Conservation (phyloP, 805 yeast genomes). For the Lipomyces yamanashiensis region DNA sequence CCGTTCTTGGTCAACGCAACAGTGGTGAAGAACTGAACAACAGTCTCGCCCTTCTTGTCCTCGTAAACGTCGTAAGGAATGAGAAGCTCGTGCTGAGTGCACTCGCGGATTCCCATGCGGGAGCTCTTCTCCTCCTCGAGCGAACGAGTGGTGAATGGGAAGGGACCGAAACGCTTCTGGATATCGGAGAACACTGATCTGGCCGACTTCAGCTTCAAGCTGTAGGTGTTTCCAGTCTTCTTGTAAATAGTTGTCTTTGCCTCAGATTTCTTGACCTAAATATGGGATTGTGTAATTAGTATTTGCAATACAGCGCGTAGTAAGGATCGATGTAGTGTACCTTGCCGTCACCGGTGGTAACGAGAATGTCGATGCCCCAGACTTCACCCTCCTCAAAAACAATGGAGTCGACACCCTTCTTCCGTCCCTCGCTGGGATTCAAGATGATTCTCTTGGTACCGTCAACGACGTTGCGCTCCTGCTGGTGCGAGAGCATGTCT, state of each 20-base stretch:
- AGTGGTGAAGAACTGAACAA: slow-evolving; percentile 77
- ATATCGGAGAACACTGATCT: slow-evolving; percentile 68
- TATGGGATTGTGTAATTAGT: background rate
- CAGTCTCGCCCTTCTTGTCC: slow-evolving; percentile 67
- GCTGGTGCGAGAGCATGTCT: slow-evolving; percentile 78
- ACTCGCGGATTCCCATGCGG: slow-evolving; percentile 75
- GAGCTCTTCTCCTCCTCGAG: slow-evolving; percentile 72
- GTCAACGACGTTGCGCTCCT: slow-evolving; percentile 65
- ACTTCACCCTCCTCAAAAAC: slow-evolving; percentile 77
- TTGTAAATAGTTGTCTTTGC: slow-evolving; percentile 72
- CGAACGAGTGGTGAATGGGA: slow-evolving; percentile 71
- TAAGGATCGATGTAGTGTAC: slow-evolving; percentile 43
- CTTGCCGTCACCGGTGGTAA: slow-evolving; percentile 72
- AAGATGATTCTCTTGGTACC: slow-evolving; percentile 78
- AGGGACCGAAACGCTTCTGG: slow-evolving; percentile 65
- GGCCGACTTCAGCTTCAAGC: slow-evolving; percentile 72
- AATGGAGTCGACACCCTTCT: slow-evolving; percentile 62
- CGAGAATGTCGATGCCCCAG: slow-evolving; percentile 72
- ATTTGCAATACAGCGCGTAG: background rate
- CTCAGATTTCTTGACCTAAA: slow-evolving; percentile 51
- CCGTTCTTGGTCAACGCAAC: slow-evolving; percentile 77
- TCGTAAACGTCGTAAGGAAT: slow-evolving; percentile 69
- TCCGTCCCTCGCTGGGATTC: slow-evolving; percentile 73
- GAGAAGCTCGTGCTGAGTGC: slow-evolving; percentile 67
- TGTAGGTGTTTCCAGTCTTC: slow-evolving; percentile 64